phyloP scores from a whole-genome alignment of 352 stramenopile genomes.

The Pythium sp. region DNA sequence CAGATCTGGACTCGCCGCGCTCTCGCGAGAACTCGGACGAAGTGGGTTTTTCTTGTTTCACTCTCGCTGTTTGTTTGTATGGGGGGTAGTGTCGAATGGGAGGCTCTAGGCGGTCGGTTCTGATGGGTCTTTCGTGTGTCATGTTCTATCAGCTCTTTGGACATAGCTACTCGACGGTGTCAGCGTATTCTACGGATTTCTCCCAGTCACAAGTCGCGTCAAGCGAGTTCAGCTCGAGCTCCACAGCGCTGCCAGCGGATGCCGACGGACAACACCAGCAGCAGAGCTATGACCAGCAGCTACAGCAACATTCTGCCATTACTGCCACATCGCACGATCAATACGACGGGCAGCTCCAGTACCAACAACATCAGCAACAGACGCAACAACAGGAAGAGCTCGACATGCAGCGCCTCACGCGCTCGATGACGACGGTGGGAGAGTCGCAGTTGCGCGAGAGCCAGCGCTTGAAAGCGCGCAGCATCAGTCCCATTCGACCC shows the following conservation, averaged over 20 bases:
- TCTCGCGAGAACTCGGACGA: conserved; percentile 54
- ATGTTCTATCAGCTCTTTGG: conserved; percentile 16
- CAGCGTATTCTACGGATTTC: conserved; percentile 14
- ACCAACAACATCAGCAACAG: background rate
- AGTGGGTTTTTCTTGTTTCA: conserved; percentile 25
- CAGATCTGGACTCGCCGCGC: conserved; percentile 65
- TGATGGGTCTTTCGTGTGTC: background rate
- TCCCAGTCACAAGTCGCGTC: conserved; percentile 3
- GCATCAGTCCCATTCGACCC: conserved; percentile 38
- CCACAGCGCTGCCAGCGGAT: background rate
- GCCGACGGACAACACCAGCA: background rate
- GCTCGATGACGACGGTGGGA: conserved; percentile 38
- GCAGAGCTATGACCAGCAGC: background rate
- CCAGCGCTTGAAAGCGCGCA: conserved; percentile 39
- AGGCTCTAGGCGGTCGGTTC: too few species aligned
- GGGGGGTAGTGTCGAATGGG: too few species aligned
- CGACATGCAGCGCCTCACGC: conserved; percentile 25
- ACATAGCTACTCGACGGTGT: conserved; percentile 9
- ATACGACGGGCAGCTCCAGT: background rate
- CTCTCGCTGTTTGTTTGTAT: background rate
- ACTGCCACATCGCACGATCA: background rate
- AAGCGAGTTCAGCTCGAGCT: background rate
- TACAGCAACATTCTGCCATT: background rate
- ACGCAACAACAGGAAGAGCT: background rate
- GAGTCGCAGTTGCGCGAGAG: conserved; percentile 18